These are phyloP conservation scores for Pyrrhoderma lamaoense DNA, from an alignment of 1,284 basidiomycete genomes.

Conservation along the genomic window DNA sequence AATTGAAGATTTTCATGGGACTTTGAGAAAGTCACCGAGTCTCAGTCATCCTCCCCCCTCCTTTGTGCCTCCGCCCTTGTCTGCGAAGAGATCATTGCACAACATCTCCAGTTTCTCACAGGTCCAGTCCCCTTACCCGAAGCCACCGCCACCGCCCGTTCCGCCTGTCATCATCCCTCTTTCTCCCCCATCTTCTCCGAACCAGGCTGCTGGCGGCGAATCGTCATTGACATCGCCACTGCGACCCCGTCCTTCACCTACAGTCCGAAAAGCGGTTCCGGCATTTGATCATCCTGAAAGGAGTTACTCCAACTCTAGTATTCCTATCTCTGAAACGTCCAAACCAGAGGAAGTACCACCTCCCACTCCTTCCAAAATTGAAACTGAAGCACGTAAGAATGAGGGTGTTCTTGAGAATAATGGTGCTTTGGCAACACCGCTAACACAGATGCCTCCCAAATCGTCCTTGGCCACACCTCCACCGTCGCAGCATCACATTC, in stretches of 20 bases:
- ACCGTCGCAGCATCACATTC: background rate
- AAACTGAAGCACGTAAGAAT: background rate
- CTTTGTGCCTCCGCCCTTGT: slow-evolving; percentile 15
- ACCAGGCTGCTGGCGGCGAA: slow-evolving; percentile 2
- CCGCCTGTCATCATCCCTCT: slow-evolving; percentile 11
- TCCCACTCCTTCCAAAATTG: slow-evolving; percentile 13
- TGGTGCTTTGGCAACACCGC: background rate
- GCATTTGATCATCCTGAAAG: slow-evolving; percentile 8
- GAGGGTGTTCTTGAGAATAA: background rate
- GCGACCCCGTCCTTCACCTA: slow-evolving; percentile 14
- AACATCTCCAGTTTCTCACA: slow-evolving; percentile 13
- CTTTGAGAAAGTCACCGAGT: slow-evolving; percentile 2
- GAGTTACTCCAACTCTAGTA: background rate
- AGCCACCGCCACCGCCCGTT: slow-evolving; percentile 10
- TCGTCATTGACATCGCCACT: slow-evolving; percentile 5
- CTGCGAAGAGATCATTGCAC: slow-evolving; percentile 18
- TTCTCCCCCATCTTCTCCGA: slow-evolving; percentile 12
- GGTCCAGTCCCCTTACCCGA: slow-evolving; percentile 5
- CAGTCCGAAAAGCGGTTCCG: slow-evolving; percentile 19
- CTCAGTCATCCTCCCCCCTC: slow-evolving; percentile 9
- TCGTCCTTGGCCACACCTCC: slow-evolving; percentile 3
- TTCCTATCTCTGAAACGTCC: background rate
- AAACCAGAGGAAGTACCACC: slow-evolving; percentile 10
- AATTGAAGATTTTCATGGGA: slow-evolving; percentile 21
- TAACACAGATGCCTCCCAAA: background rate